Evolutionary conservation across 352 stramenopile genomes (phyloP).

Genomic region (Elongisporangium undulatum): DNA sequence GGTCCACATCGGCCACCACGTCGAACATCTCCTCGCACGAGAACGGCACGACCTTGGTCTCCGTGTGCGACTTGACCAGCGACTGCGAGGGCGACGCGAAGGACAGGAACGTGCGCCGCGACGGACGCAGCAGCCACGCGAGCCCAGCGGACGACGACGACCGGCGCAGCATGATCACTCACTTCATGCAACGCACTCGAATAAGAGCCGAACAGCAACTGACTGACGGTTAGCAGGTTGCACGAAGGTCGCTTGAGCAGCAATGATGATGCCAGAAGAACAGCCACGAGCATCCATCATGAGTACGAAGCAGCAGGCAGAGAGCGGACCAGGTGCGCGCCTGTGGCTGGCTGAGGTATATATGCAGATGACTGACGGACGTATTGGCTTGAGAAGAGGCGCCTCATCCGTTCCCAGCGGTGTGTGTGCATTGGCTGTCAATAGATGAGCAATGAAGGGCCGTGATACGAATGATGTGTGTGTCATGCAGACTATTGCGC

Average conservation of each 20-base stretch:
- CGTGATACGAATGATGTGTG: not conserved
- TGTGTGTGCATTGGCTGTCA: not conserved
- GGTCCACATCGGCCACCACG: slow-evolving; percentile 68
- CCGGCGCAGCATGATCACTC: slow-evolving; percentile 20
- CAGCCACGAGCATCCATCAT: not conserved
- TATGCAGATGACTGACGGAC: not conserved
- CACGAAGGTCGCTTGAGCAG: slow-evolving; percentile 2
- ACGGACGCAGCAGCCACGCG: not conserved
- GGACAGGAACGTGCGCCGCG: slow-evolving; percentile 40
- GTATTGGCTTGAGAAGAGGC: not conserved
- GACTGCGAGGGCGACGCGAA: slow-evolving; percentile 44
- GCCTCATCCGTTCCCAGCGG: not conserved
- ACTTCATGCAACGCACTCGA: not conserved
- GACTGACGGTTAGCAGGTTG: no score
- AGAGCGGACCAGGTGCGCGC: slow-evolving; percentile 3
- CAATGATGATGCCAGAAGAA: not conserved
- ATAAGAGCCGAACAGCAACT: not conserved
- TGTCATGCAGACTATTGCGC: slow-evolving; percentile 38
- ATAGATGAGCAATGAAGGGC: not conserved
- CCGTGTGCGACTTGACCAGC: slow-evolving; percentile 66
- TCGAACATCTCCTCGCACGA: slow-evolving; percentile 75
- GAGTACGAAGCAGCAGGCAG: not conserved
- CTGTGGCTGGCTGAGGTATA: slow-evolving; percentile 4
- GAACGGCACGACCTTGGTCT: slow-evolving; percentile 76
- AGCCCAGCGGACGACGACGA: slow-evolving; percentile 10